Conservation (phyloP, 2,329 filamentous ascomycete species). For the Verticillium albo-atrum region DNA sequence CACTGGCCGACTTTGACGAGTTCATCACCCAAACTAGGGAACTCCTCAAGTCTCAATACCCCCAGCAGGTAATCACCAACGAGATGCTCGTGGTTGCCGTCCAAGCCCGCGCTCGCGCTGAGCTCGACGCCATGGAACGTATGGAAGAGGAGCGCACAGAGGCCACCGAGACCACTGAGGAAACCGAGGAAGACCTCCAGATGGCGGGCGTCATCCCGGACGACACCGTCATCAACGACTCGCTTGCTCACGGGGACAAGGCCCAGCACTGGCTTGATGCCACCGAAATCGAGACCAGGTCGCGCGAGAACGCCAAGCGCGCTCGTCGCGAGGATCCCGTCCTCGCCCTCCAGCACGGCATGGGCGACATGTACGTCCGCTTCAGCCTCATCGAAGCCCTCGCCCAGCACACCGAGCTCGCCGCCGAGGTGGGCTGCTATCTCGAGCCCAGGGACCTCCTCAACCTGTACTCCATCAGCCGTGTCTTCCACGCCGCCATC, state of each 20-base stretch:
- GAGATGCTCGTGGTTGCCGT: conserved; percentile 1
- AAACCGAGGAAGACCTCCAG: conserved; percentile 1
- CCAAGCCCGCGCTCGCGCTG: not conserved
- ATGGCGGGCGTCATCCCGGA: conserved; percentile 1
- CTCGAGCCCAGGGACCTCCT: conserved; percentile 54
- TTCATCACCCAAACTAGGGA: not conserved
- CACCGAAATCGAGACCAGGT: not conserved
- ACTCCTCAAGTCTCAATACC: not conserved
- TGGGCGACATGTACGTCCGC: conserved; percentile 7
- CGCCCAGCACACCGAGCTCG: conserved; percentile 43
- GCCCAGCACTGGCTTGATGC: not conserved
- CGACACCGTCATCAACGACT: conserved; percentile 2
- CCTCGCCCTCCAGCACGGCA: not conserved
- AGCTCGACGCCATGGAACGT: not conserved
- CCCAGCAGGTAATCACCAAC: not conserved
- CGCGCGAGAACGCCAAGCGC: not conserved
- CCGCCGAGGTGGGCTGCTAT: conserved; percentile 49
- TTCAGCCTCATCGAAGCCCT: conserved; percentile 40
- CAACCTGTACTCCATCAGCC: conserved; percentile 60
- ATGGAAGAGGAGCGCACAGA: not conserved
- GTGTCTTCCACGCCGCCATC: conserved; percentile 56
- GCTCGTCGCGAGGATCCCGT: not conserved
- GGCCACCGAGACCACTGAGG: too few species aligned
- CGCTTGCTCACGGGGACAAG: not conserved
- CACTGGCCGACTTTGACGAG: not conserved